Evolutionary conservation across 1,284 basidiomycete genomes (phyloP).

Genomic region (Ustilago hordei): DNA sequence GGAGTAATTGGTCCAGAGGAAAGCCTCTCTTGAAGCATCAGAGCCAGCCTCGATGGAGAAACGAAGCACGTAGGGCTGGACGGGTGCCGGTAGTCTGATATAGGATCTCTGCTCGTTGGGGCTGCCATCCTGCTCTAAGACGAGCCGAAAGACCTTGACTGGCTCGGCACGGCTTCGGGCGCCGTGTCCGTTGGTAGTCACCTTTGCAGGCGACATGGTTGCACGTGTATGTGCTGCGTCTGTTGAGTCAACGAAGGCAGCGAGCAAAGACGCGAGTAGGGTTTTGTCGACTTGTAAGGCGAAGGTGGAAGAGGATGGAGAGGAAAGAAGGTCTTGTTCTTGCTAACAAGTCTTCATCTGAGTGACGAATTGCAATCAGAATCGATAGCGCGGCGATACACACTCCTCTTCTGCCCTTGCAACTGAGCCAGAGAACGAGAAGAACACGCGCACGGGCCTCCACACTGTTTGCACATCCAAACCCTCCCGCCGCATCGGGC

Average conservation of each 20-base stretch:
- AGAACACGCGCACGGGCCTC: constrained; percentile 23
- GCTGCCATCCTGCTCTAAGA: constrained; percentile 61
- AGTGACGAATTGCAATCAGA: background rate
- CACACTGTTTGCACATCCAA: constrained; percentile 14
- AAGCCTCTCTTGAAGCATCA: constrained; percentile 50
- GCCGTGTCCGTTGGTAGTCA: constrained; percentile 31
- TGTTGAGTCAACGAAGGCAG: background rate
- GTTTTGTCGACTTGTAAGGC: background rate
- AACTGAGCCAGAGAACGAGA: background rate
- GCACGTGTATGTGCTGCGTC: constrained; percentile 10
- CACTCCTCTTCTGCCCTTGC: background rate
- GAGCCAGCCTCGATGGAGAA: constrained; percentile 61
- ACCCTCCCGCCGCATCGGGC: constrained; percentile 15
- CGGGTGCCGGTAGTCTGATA: constrained; percentile 59
- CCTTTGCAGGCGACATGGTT: constrained; percentile 31
- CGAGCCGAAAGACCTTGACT: constrained; percentile 56
- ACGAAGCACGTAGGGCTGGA: constrained; percentile 59
- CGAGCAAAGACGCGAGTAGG: constrained; percentile 6
- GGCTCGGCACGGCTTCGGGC: constrained; percentile 16
- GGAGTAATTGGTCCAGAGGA: constrained; percentile 61
- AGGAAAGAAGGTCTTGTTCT: background rate
- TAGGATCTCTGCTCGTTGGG: constrained; percentile 55
- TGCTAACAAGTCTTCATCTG: too few species aligned
- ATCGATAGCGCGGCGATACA: constrained; percentile 21
- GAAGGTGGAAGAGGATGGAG: background rate